Evolutionary conservation across 176 grass and related monocot genomes (phyloP), one percentile per base, ranked within the genome.

Genomic region (Musa itinerans): DNA sequence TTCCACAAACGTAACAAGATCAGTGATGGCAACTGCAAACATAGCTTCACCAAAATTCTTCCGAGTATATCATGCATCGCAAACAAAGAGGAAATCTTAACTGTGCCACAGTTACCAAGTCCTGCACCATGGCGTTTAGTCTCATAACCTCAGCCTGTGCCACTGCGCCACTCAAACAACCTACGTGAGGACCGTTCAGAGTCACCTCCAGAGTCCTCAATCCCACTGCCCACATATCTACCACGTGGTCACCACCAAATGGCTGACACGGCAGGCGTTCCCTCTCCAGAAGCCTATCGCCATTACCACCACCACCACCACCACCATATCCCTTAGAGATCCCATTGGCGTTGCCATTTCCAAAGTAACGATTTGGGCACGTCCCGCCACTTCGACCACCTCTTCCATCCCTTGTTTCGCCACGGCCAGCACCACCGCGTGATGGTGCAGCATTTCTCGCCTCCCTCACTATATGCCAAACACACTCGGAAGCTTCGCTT

Each of bases 21-120:
- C 54, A 78, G 48, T 53, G 72, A 71, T 53, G 63, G 1, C 76
- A 68, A 22, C 57, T 16, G 27, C 11, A 12, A 54, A 21, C 51
- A 72, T 48, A 66, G 23, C 12, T 24, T 77, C 26, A 69, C 12
- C 56, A 7, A 72, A 73, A 54, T 52, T 8, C 24, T 65, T 2
- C 34, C 4, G 34, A 43, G 4, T 43, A 43, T 43, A 43, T 16
- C 63, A 29, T 20, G 34, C 26, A 17, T 13, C 1, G 11, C 75
- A 9, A 25, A 10, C 24, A 25, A 63, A 8, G 9, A 11, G 3
- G 52, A 29, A 8, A 13, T 69, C 69, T 55, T 92, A 79, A 92
- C 81, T 89, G 85, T 54, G 82, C 92, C 92, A 89, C 89, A 92
- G 75, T 92, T 92, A n/a, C 86, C 87, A 78, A 84, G 82, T 16